Base-by-base conservation (phyloP, 2,329 filamentous ascomycete species). In the Blumeriella jaapii region DNA sequence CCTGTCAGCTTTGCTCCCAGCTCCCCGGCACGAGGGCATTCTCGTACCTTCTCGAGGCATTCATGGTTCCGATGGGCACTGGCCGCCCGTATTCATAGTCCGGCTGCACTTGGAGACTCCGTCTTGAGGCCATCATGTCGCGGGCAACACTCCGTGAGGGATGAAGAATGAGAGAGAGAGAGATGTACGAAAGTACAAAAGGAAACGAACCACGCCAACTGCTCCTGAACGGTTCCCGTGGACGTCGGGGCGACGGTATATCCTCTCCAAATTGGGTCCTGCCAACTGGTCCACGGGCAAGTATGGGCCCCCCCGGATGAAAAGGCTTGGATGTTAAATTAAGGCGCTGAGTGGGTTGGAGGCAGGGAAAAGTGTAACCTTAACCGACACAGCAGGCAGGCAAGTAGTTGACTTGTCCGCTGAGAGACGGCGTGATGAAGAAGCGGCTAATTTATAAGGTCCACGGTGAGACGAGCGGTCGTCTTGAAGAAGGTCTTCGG, bases 41-140 rank as follows among this genome's bases (percentile, higher is more conserved):
- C 36, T 41, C 50, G 39, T 55, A 57, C 54, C 53, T 56, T 53
- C 51, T 51, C 13, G 52, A 42, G 28, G 46, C 23, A 29, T 49
- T 49, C 29, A 49, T 36, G 20, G 46, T 36, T 26, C 44, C 45
- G 40, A 45, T 50, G 23, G 49, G 36, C 29, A 41, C 39, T 23
- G 48, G 38, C 18, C 46, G 46, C 39, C 42, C 47, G 43, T 51
- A 51, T 42, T 40, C 42, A 42, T 46, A 54, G 34, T 55, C 54
- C 35, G 50, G 51, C 41, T 55, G 53, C 37, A 52, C 43, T 36
- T 46, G 46, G 35, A 48, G 35, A 39, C 48, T 54, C 42, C 54
- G 49, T 53, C 52, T 54, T 36, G 52, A 45, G 24, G 54, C 47
- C 50, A 55, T 55, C 44, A 52, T 55, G 36, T 41, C 36, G 32